phyloP scores from a whole-genome alignment of 345 rosid genomes.

The Salix suchowensis region DNA sequence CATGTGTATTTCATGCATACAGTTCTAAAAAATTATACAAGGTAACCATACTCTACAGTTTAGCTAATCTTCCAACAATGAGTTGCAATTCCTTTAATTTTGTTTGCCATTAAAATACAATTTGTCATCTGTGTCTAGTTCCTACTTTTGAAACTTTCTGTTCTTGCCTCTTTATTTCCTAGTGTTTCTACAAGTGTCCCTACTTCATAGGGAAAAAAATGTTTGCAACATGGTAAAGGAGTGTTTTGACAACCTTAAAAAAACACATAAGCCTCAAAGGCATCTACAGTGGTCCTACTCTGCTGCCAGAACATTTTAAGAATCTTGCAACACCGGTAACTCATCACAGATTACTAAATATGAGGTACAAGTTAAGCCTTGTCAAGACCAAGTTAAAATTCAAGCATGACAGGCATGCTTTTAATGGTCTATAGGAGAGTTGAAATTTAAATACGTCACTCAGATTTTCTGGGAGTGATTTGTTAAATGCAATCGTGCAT shows the following conservation, averaged over 20 bases:
- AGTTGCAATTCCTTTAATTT: not conserved
- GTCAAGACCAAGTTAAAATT: not conserved
- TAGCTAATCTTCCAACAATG: not conserved
- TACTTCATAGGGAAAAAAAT: not conserved
- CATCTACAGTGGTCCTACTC: not conserved
- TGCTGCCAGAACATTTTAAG: not conserved
- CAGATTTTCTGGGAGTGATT: not conserved
- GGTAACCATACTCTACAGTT: not conserved
- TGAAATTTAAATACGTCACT: not conserved
- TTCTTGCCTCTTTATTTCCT: not conserved
- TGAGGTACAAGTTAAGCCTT: not conserved
- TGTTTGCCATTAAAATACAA: too few species aligned
- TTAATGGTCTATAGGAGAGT: not conserved
- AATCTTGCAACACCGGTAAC: not conserved
- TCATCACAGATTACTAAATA: not conserved
- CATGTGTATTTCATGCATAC: not conserved
- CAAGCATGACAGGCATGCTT: not conserved
- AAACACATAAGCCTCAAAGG: not conserved
- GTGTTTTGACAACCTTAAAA: not conserved
- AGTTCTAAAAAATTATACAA: not conserved
- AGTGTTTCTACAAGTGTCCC: not conserved
- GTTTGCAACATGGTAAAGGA: not conserved
- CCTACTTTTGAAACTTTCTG: not conserved
- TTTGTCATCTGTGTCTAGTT: not conserved
- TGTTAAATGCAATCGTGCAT: not conserved